phyloP scores from a whole-genome alignment of 164 flowering plant genomes.

The Vitis rupestris region DNA sequence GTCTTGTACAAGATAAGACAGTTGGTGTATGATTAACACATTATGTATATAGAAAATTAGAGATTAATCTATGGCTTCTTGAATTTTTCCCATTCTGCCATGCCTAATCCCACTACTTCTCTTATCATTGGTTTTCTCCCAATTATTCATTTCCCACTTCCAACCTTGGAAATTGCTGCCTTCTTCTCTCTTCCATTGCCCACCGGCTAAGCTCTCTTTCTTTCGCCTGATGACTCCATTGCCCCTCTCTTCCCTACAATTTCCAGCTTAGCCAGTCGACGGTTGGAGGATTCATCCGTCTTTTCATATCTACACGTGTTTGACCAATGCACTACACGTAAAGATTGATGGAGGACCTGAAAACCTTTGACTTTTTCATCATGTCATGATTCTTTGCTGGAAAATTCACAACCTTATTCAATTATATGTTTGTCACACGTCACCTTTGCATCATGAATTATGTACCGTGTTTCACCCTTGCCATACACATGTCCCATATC shows the following conservation, averaged over 20 bases:
- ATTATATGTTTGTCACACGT: not conserved
- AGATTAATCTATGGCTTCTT: too few relatives aligned
- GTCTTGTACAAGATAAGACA: too few relatives aligned
- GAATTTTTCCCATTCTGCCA: constrained; percentile 1
- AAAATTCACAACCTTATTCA: not conserved
- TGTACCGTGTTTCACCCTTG: not conserved
- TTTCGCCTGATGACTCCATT: too few relatives aligned
- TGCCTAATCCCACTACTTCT: constrained; percentile 3
- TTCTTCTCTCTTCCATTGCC: too few relatives aligned
- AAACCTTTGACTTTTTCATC: not conserved
- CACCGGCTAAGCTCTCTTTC: too few relatives aligned
- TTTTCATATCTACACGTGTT: constrained; percentile 2
- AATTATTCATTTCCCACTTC: constrained; percentile 3
- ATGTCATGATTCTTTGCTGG: not conserved
- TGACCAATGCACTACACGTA: constrained; percentile 2
- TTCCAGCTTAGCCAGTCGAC: too few relatives aligned
- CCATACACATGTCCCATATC: not conserved
- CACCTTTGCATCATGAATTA: not conserved
- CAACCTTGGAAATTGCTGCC: not conserved
- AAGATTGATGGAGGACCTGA: not conserved
- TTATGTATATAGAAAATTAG: too few relatives aligned
- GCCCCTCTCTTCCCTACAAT: too few relatives aligned
- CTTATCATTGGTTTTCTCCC: not conserved
- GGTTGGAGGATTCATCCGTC: not conserved
- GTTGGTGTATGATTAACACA: too few relatives aligned